Base-by-base conservation (phyloP, 352 stramenopile genomes). In the Phytophthora parvispora region DNA sequence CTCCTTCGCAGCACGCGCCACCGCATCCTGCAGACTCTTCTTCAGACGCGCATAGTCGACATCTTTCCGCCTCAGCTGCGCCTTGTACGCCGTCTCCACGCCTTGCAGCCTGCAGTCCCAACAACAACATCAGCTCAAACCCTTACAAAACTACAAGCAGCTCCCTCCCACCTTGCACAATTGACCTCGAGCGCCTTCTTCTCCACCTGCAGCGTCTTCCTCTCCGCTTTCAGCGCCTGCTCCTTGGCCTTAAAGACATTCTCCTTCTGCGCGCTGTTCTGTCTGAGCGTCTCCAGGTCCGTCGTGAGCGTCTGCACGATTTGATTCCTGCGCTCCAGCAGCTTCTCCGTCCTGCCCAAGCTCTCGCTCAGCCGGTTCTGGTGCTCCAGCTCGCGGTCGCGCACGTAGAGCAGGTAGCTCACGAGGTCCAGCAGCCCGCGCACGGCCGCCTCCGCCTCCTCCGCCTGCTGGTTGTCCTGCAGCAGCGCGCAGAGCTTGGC, bases 1-100 rank as follows among this genome's bases (percentile, higher is more conserved):
- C 51, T 90, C 82, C 59, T 90, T 94, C 27, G 73, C 68, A 58
- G 69, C 77, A 25, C 84, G 82, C 28, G 70, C 70, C 1, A 80
- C 75, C 0, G 69, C 71, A 24, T 92, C 83, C 61, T 94, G 80
- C n/a, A 94, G 60, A 49, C 51, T 89, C 69, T 94, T 94, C 42
- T 81, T 78, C 13, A 95, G 63, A 6, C 88, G 78, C 55, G 91
- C 82, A 68, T 94, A 94, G 34, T 93, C 82, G 32, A 87, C 75
- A 64, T 95, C 88, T 58, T 93, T 93, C 36, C 78, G 80, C 24
- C 86, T 78, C 56, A 95, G 31, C 49, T 95, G 85, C 5, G 88
- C 81, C 49, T 93, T 94, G 60, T 81, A 94, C 8, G 81, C 82
- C 28, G 85, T 91, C 64, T 94, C 86, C 6, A 92, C 79, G 8